These are phyloP conservation scores for Wickerhamomyces alni DNA, from an alignment of 805 yeast species.

Conservation along the genomic window DNA sequence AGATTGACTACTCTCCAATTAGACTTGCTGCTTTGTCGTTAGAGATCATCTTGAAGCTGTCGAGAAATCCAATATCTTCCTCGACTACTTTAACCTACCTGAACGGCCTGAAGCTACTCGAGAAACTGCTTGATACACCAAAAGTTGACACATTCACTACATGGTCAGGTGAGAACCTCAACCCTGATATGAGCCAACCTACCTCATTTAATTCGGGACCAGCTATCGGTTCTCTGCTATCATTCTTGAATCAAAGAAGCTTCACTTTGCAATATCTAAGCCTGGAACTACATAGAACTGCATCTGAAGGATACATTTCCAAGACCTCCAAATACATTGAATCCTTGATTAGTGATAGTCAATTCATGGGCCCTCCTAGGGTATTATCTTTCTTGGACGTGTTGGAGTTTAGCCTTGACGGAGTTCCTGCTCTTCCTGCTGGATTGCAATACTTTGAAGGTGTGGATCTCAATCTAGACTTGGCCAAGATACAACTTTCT, in stretches of 20 bases:
- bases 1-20: constrained; percentile 48
- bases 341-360: constrained; percentile 43
- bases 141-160: constrained; percentile 45
- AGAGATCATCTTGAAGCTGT: constrained; percentile 57
- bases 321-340: constrained; percentile 47
- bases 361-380: constrained; percentile 57
- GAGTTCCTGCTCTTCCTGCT: constrained; percentile 25
- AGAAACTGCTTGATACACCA: constrained; percentile 43
- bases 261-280: constrained; percentile 59
- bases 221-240: constrained; percentile 46
- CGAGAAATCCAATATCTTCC: constrained; percentile 52
- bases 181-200: constrained; percentile 30
- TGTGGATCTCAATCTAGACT: constrained; percentile 36
- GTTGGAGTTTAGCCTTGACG: constrained; percentile 51
- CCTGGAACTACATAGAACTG: constrained; percentile 61
- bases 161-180: constrained; percentile 49
- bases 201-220: constrained; percentile 26
- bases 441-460: constrained; percentile 24
- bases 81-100: constrained; percentile 43
- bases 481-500: constrained; percentile 31
- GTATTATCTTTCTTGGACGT: constrained; percentile 67
- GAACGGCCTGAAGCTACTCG: constrained; percentile 45
- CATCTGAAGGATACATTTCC: constrained; percentile 40
- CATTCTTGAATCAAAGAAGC: constrained; percentile 58
- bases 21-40: constrained; percentile 52